A percentile compares a stretch with the other conserved stretches of the same genome.
Evolutionary conservation across 257 asterid genomes (phyloP).

Genomic region (Fraxinus anomala): DNA sequence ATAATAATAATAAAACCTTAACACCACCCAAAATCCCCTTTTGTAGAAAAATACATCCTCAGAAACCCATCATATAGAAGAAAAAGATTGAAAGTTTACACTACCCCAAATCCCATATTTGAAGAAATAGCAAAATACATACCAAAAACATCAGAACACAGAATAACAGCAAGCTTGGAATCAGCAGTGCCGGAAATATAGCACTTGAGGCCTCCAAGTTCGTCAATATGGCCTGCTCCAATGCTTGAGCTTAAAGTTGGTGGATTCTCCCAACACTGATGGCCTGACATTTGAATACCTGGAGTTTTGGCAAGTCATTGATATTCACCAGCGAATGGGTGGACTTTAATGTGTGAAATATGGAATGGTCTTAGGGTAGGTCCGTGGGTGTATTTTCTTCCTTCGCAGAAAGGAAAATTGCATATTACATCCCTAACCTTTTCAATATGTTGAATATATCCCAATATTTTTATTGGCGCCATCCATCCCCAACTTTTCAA

Average conservation of each 20-base stretch:
- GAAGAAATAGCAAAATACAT: background rate
- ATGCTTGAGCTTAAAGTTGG: conserved; percentile 36
- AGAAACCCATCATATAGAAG: conserved; percentile 14
- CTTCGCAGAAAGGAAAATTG: too few species aligned
- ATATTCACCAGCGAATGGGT: background rate
- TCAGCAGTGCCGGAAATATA: conserved; percentile 47
- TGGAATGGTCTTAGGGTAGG: too few species aligned
- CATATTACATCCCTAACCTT: too few species aligned
- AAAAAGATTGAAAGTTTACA: background rate
- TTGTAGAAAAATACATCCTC: conserved; percentile 35
- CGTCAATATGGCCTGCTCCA: conserved; percentile 48
- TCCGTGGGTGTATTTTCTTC: too few species aligned
- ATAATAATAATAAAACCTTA: background rate
- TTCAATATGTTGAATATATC: too few species aligned
- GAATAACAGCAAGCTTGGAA: conserved; percentile 45
- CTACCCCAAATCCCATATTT: background rate
- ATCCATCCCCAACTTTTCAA: too few species aligned
- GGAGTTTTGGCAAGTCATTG: background rate
- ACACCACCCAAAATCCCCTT: background rate
- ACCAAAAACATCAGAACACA: conserved; percentile 64
- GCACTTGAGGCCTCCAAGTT: conserved; percentile 50
- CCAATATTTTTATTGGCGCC: too few species aligned
- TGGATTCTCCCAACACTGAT: conserved; percentile 57
- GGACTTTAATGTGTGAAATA: too few species aligned
- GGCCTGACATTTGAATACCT: conserved; percentile 39